Evolutionary conservation across 1,139 yeast genomes (phyloP).

Genomic region (Suhomyces wounanorum): DNA sequence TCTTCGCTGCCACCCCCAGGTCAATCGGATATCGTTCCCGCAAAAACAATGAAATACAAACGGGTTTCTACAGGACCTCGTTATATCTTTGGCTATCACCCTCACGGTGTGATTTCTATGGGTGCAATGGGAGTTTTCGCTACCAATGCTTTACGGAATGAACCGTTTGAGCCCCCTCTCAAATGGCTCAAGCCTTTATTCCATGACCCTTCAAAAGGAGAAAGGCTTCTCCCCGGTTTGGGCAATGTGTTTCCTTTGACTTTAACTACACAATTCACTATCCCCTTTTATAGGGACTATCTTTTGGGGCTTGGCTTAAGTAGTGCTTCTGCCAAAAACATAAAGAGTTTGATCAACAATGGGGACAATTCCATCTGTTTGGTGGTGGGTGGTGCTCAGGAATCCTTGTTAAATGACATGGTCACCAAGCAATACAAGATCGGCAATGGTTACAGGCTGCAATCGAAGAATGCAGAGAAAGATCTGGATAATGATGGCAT

Average conservation of each 20-base stretch:
- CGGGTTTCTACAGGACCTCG: slow-evolving; percentile 63
- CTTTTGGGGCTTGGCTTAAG: slow-evolving; percentile 79
- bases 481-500: not conserved
- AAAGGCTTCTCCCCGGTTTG: slow-evolving; percentile 76
- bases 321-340: slow-evolving; percentile 78
- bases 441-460: slow-evolving; percentile 45
- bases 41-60: slow-evolving; percentile 18
- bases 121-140: slow-evolving; percentile 89
- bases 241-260: slow-evolving; percentile 75
- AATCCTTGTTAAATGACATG: slow-evolving; percentile 60
- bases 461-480: not conserved
- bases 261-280: slow-evolving; percentile 74
- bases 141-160: slow-evolving; percentile 66
- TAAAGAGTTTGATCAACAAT: slow-evolving; percentile 60
- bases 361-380: slow-evolving; percentile 79
- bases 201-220: slow-evolving; percentile 43
- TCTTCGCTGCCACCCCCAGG: slow-evolving; percentile 19
- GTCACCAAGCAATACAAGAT: slow-evolving; percentile 38
- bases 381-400: slow-evolving; percentile 96
- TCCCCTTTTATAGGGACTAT: slow-evolving; percentile 92
- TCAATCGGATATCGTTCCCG: not conserved
- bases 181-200: slow-evolving; percentile 53
- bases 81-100: slow-evolving; percentile 92
- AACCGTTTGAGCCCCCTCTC: slow-evolving; percentile 49
- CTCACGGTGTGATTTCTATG: slow-evolving; percentile 94